Conservation (phyloP, 2,329 filamentous ascomycete genomes). For the Allantophomopsis lycopodina region DNA sequence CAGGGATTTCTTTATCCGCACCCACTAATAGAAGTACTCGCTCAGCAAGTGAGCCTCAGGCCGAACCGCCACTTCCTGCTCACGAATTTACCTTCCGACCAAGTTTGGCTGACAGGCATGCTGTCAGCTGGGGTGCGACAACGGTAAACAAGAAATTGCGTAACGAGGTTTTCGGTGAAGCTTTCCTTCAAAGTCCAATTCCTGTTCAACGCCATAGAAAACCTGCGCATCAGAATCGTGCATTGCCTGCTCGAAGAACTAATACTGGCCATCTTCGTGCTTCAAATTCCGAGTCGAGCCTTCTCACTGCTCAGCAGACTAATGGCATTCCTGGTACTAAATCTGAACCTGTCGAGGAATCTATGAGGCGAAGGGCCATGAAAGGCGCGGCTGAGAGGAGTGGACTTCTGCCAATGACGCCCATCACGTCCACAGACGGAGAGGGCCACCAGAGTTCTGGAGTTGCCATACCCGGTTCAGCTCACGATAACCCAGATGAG, state of each 20-base stretch:
- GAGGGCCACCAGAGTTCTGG: constrained; percentile 5
- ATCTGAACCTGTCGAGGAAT: constrained; percentile 27
- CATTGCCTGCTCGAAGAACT: constrained; percentile 37
- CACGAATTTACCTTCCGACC: constrained; percentile 20
- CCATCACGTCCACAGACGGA: constrained; percentile 1
- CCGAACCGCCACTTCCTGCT: constrained; percentile 7
- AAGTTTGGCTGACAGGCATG: constrained; percentile 37
- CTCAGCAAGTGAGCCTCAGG: constrained; percentile 5
- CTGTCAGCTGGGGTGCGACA: constrained; percentile 76
- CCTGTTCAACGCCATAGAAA: constrained; percentile 65
- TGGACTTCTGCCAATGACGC: constrained; percentile 5
- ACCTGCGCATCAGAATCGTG: constrained; percentile 47
- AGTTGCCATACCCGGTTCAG: constrained; percentile 5
- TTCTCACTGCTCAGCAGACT: constrained; percentile 11
- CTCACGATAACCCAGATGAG: constrained; percentile 18
- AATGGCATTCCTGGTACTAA: not conserved
- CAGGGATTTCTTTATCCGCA: constrained; percentile 1
- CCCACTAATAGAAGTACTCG: constrained; percentile 10
- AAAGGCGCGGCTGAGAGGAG: constrained; percentile 12
- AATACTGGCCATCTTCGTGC: constrained; percentile 20
- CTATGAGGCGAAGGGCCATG: constrained; percentile 17
- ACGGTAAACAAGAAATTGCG: constrained; percentile 79
- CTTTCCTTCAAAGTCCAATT: constrained; percentile 74
- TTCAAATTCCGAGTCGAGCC: constrained; percentile 17
- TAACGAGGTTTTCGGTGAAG: constrained; percentile 86